Evolutionary conservation across 1,284 basidiomycete species (phyloP).

Genomic region (Crepidotus sp.): DNA sequence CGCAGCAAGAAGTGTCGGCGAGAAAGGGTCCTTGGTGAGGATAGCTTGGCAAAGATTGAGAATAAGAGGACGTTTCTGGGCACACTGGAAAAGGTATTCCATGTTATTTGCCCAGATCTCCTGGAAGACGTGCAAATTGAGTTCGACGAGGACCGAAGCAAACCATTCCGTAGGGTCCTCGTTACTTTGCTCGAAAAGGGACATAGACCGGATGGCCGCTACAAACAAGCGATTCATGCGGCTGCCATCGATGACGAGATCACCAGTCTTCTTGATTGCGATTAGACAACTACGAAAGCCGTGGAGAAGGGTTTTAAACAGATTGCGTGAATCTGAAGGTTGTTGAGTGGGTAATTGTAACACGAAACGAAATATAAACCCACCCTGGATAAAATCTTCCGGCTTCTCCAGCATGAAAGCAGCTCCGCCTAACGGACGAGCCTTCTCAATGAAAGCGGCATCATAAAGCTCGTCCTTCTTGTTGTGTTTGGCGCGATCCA

Average conservation of each 20-base stretch:
- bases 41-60: slow-evolving; percentile 84
- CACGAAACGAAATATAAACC: slow-evolving; percentile 18
- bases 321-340: slow-evolving; percentile 65
- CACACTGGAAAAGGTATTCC: slow-evolving; percentile 77
- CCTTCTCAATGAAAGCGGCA: slow-evolving; percentile 62
- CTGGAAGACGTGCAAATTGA: slow-evolving; percentile 87
- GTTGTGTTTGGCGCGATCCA: slow-evolving; percentile 43
- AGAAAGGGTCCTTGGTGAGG: slow-evolving; percentile 78
- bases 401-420: slow-evolving; percentile 69
- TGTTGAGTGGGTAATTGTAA: background rate
- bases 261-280: slow-evolving; percentile 74
- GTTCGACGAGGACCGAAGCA: slow-evolving; percentile 67
- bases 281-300: slow-evolving; percentile 82
- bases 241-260: slow-evolving; percentile 72
- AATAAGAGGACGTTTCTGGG: slow-evolving; percentile 71
- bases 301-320: slow-evolving; percentile 86
- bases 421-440: slow-evolving; percentile 68
- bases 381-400: slow-evolving; percentile 67
- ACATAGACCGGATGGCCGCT: slow-evolving; percentile 77
- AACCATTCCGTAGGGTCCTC: slow-evolving; percentile 72
- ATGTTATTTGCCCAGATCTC: slow-evolving; percentile 92
- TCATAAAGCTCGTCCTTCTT: slow-evolving; percentile 35
- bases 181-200: slow-evolving; percentile 83
- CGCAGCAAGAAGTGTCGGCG: slow-evolving; percentile 88
- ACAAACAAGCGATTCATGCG: slow-evolving; percentile 85